These are phyloP conservation scores for Fennellomyces sp. DNA, from an alignment of 371 early-diverging fungal species.

Conservation along the genomic window DNA sequence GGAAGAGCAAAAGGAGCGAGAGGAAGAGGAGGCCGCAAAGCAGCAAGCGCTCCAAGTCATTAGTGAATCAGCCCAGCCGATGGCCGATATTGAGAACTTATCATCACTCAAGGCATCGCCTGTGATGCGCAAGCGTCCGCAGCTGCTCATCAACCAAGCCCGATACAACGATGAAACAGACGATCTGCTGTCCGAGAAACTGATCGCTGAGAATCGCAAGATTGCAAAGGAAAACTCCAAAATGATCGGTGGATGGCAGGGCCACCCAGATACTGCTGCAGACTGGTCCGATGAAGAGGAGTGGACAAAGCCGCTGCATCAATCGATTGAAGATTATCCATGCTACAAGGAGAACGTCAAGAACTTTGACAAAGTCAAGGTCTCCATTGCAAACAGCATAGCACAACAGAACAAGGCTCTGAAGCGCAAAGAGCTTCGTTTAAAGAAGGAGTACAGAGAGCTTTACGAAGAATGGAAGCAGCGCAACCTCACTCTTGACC, in stretches of 20 bases:
- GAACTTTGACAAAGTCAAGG: conserved; percentile 26
- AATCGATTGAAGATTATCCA: conserved; percentile 59
- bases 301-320: conserved; percentile 43
- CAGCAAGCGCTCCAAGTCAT: conserved; percentile 48
- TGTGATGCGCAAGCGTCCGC: conserved; percentile 46
- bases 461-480: conserved; percentile 43
- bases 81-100: conserved; percentile 24
- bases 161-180: conserved; percentile 44
- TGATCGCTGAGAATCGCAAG: conserved; percentile 62
- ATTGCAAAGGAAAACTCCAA: conserved; percentile 54
- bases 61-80: conserved; percentile 23
- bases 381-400: conserved; percentile 23
- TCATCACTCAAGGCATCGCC: conserved; percentile 23
- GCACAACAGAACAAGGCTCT: conserved; percentile 18
- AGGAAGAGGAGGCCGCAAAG: conserved; percentile 34
- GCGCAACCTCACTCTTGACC: conserved; percentile 43
- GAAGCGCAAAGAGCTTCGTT: conserved; percentile 29
- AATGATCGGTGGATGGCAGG: conserved; percentile 45
- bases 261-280: conserved; percentile 24
- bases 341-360: conserved; percentile 59
- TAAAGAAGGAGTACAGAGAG: conserved; percentile 44
- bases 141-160: conserved; percentile 45
- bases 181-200: conserved; percentile 47
- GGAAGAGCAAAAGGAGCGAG: conserved; percentile 23
- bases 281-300: conserved; percentile 47